These are phyloP conservation scores for Ocimum tenuiflorum DNA, from an alignment of 257 asterid genomes.

Conservation along the genomic window DNA sequence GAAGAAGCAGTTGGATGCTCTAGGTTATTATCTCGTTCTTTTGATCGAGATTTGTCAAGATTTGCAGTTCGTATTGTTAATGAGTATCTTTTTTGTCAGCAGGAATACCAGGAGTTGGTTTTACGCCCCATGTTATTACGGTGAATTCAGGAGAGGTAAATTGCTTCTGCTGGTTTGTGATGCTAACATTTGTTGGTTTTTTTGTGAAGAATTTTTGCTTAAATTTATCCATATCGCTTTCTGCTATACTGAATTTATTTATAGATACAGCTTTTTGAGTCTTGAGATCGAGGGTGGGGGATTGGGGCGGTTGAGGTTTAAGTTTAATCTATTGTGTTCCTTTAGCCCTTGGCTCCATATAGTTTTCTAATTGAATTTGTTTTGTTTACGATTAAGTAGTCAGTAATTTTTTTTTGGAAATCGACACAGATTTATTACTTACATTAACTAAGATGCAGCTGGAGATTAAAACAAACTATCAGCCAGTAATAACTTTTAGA, in stretches of 20 bases:
- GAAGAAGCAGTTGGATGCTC: conserved; percentile 39
- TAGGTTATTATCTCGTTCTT: conserved; percentile 21
- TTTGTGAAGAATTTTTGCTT: neutral
- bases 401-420: neutral
- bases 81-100: conserved; percentile 8
- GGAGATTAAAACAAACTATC: neutral
- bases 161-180: neutral
- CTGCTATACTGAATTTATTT: neutral
- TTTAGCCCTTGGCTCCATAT: neutral
- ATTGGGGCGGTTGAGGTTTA: no score
- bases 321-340: neutral
- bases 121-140: conserved; percentile 41
- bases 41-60: neutral
- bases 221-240: neutral
- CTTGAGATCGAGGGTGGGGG: neutral
- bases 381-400: neutral
- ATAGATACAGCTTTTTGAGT: neutral
- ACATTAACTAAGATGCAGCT: no score
- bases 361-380: neutral
- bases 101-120: conserved; percentile 45
- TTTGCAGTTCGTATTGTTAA: neutral
- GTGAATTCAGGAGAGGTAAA: conserved; percentile 39
- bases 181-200: neutral
- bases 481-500: neutral
- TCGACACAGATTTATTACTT: neutral